Percentiles rank a stretch among this genome's conserved stretches.
These are phyloP conservation scores for Austroboletus olivaceoglutinosus DNA, from an alignment of 1,284 basidiomycete genomes.

Conservation along the genomic window DNA sequence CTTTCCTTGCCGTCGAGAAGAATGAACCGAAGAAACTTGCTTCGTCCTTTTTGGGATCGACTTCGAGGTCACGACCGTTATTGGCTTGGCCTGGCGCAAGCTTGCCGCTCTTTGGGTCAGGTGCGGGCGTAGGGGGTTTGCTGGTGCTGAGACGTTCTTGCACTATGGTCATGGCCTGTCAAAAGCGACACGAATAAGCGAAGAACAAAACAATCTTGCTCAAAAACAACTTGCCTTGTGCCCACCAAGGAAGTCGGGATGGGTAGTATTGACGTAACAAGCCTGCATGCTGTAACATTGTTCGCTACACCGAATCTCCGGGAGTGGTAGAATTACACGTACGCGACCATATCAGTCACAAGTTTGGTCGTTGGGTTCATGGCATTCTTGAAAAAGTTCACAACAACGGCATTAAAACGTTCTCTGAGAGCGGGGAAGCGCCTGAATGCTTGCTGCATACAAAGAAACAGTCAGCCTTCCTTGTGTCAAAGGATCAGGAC, in stretches of 20 bases:
- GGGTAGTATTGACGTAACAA: conserved; percentile 98
- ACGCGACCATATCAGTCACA: conserved; percentile 89
- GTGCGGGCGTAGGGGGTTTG: conserved; percentile 61
- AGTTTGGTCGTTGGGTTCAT: conserved; percentile 96
- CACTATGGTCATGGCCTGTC: conserved; percentile 85
- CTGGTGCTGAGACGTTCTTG: conserved; percentile 79
- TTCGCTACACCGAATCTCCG: neutral
- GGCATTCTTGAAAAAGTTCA: conserved; percentile 92
- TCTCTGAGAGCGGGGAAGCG: conserved; percentile 93
- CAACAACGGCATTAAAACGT: conserved; percentile 91
- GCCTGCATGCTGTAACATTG: conserved; percentile 78
- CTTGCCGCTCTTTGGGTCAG: conserved; percentile 73
- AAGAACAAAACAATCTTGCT: neutral
- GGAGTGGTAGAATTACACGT: conserved; percentile 28
- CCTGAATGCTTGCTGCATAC: conserved; percentile 82
- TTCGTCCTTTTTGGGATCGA: conserved; percentile 86
- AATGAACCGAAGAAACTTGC: conserved; percentile 95
- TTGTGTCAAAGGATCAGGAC: conserved; percentile 33
- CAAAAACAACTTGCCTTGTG: conserved; percentile 61
- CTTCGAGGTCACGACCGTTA: conserved; percentile 92
- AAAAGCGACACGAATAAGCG: conserved; percentile 6
- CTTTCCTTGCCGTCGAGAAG: conserved; percentile 79
- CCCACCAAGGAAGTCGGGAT: conserved; percentile 96
- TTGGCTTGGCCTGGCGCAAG: conserved; percentile 67
- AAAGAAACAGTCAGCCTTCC: conserved; percentile 5